Percentiles rank a stretch among this genome's conserved stretches.
phyloP scores from a whole-genome alignment of 1,139 yeast species.

The Pichia kudriavzevii region DNA sequence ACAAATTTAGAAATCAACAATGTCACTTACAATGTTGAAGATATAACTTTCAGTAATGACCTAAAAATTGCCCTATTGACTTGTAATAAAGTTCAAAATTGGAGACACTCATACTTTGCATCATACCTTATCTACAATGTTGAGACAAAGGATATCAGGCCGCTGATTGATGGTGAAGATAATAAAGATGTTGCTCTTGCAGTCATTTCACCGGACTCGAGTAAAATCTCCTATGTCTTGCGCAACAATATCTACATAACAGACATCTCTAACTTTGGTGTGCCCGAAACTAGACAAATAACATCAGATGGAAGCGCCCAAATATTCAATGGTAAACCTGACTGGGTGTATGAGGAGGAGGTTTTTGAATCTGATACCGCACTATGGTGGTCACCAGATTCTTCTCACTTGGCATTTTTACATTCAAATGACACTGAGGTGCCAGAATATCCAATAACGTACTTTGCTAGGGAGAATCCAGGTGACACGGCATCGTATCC shows the following conservation, averaged over 20 bases:
- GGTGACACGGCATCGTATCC: constrained; percentile 35
- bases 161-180: constrained; percentile 27
- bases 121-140: constrained; percentile 40
- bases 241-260: constrained; percentile 41
- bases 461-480: constrained; percentile 41
- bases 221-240: constrained; percentile 36
- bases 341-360: constrained; percentile 60
- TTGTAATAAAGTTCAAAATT: constrained; percentile 42
- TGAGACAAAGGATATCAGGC: constrained; percentile 25
- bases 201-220: constrained; percentile 45
- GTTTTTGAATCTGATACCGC: constrained; percentile 44
- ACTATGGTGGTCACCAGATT: constrained; percentile 54
- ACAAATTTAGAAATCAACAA: constrained; percentile 36
- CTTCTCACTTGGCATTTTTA: constrained; percentile 40
- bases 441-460: constrained; percentile 46
- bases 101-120: constrained; percentile 50
- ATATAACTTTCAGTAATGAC: constrained; percentile 58
- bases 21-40: constrained; percentile 40
- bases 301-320: constrained; percentile 45
- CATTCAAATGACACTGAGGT: constrained; percentile 46
- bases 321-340: constrained; percentile 50
- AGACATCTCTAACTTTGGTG: constrained; percentile 23
- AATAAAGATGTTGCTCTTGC: constrained; percentile 27
- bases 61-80: constrained; percentile 47
- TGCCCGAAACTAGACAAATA: constrained; percentile 26